A percentile compares a stretch with the other conserved stretches of the same genome.
phyloP scores from a whole-genome alignment of 148 eudicot genomes.

The Rhododendron ovatum region DNA sequence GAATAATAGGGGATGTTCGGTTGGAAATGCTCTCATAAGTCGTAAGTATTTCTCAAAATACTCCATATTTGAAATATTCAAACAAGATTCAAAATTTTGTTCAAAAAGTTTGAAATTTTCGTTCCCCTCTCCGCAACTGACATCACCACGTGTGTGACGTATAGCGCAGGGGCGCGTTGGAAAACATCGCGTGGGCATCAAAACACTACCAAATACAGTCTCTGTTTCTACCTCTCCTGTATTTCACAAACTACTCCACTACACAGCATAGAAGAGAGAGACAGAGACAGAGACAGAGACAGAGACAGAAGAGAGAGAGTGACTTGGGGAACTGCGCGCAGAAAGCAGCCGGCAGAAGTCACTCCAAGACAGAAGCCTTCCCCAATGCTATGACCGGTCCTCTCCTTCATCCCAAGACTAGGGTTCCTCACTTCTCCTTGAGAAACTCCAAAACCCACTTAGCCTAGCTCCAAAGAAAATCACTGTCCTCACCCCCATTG shows the following conservation, averaged over 20 bases:
- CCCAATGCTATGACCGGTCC: neutral
- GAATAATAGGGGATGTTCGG: no score
- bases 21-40: no score
- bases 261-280: neutral
- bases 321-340: slow-evolving; percentile 3
- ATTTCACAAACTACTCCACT: neutral
- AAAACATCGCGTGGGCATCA: neutral
- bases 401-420: slow-evolving; percentile 4
- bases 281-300: neutral
- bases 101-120: neutral
- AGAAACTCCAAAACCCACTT: neutral
- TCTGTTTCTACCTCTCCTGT: no score
- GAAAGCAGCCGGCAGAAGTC: neutral
- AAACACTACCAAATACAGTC: no score
- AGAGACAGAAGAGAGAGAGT: slow-evolving; percentile 1
- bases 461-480: neutral
- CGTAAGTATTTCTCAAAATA: no score
- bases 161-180: neutral
- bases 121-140: neutral
- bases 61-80: no score
- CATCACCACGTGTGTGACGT: neutral
- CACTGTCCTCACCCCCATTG: neutral
- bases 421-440: neutral
- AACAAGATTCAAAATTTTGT: neutral
- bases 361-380: neutral